Evolutionary conservation across 768 basidiomycete genomes (phyloP).

Genomic region (Botryobasidium botryosum): DNA sequence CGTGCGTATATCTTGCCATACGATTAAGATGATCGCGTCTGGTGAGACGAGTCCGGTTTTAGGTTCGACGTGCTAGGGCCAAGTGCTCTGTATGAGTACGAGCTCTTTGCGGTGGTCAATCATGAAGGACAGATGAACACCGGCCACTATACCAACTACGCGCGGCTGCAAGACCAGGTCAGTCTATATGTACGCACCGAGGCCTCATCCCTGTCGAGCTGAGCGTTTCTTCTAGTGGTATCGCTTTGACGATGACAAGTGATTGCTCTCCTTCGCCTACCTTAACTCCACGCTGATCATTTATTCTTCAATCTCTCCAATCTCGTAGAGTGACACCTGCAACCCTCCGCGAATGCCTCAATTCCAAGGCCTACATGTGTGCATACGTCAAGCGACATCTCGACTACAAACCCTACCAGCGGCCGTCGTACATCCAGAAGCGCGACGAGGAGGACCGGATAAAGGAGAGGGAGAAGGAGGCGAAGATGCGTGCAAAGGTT

Average conservation of each 20-base stretch:
- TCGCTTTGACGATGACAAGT: conserved; percentile 91
- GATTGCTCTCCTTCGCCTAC: conserved; percentile 16
- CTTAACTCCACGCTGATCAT: conserved; percentile 4
- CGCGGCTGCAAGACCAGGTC: conserved; percentile 72
- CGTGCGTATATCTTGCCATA: too few species aligned
- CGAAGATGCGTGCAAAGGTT: too few species aligned
- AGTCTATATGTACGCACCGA: conserved; percentile 18
- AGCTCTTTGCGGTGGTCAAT: conserved; percentile 83
- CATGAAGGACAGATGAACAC: conserved; percentile 91
- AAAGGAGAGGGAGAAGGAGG: conserved; percentile 29
- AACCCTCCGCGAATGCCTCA: conserved; percentile 46
- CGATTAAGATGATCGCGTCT: too few species aligned
- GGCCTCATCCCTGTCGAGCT: conserved; percentile 2
- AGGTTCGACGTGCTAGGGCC: conserved; percentile 18
- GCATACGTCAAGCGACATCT: conserved; percentile 86
- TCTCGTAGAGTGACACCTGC: conserved; percentile 48
- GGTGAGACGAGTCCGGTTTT: not conserved
- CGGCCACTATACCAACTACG: conserved; percentile 85
- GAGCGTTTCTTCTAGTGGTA: conserved; percentile 62
- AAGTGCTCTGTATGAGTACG: conserved; percentile 66
- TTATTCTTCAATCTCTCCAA: conserved; percentile 6
- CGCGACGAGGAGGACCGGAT: conserved; percentile 48
- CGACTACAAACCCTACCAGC: conserved; percentile 59
- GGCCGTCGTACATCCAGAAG: conserved; percentile 54
- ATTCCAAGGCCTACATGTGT: conserved; percentile 79